Base-by-base conservation (phyloP, 306 rosid species). In the Vigna radiata region DNA sequence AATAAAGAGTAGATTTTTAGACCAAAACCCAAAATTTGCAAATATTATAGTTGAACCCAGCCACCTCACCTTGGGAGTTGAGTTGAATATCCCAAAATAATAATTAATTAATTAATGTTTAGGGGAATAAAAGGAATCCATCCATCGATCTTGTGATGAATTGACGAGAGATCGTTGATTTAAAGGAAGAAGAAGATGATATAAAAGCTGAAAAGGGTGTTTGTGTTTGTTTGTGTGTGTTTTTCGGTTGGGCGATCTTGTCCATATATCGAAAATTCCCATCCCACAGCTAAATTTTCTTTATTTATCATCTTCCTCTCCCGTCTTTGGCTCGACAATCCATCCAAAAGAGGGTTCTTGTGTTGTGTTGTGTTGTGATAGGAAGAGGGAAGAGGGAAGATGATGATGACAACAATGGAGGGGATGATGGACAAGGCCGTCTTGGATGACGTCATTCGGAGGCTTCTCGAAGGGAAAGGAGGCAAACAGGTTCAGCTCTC, bases 401-500 rank as follows among this genome's bases (percentile, higher is more conserved):
- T 73, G 88, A 94, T 81, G 93, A 90, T 83, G 94, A 85, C 83
- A 89, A 89, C 93, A 59, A 89, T 85, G 93, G 93, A 91, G 85
- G 99, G 96, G 31, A 87, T 85, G 87, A 92, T 92, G 96, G 99
- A 91, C 36, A 83, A 78, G 36, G 85, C 78, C 5, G 90, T 88
- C 1, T 44, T 96, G 60, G 96, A 96, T 49, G 98, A 96, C 55
- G 87, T 96, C 43, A 91, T 96, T 23, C 85, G 93, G 72, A 91
- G 99, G 87, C 79, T 96, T 9, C 77, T 92, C 48, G 97, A 92
- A 74, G 98, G 98, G 3, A 91, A 78, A 75, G 94, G 96, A 16
- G 95, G 94, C 0, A 96, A 93, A 72, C 99, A 93, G 82, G 99
- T 96, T 2, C 94, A 93, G 88, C 96, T 96, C 8, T 92, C 94